phyloP scores from a whole-genome alignment of 352 stramenopile species.

The Phytopythium ostracodes region DNA sequence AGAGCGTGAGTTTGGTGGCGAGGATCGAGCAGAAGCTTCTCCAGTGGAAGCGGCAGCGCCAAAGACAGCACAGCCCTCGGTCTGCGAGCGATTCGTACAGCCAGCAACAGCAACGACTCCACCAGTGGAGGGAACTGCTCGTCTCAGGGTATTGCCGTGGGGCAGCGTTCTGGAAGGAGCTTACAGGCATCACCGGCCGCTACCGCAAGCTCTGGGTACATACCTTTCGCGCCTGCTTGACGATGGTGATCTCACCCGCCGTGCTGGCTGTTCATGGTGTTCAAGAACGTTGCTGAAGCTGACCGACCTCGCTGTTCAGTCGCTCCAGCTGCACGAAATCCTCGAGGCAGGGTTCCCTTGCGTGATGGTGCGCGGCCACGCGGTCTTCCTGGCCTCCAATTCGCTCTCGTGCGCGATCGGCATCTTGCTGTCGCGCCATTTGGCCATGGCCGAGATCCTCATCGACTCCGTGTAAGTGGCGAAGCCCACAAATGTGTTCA shows the following conservation, averaged over 20 bases:
- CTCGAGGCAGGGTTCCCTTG: constrained; percentile 30
- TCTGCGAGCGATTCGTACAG: too few relatives aligned
- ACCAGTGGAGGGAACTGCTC: background rate
- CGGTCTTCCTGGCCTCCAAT: constrained; percentile 23
- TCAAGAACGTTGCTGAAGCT: constrained; percentile 37
- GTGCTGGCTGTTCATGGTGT: too few relatives aligned
- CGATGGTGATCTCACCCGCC: too few relatives aligned
- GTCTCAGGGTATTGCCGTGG: background rate
- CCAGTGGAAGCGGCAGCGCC: background rate
- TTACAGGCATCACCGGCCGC: constrained; percentile 22
- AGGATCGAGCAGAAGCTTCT: constrained; percentile 7
- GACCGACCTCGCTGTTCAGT: constrained; percentile 22
- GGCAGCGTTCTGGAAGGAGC: constrained; percentile 12
- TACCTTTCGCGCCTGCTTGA: too few relatives aligned
- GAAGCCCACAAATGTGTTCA: background rate
- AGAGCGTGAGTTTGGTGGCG: background rate
- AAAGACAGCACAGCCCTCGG: too few relatives aligned
- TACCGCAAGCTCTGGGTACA: constrained; percentile 44
- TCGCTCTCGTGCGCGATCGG: constrained; percentile 16
- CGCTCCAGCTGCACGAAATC: constrained; percentile 18
- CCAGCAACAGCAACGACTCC: background rate
- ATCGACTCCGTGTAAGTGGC: constrained; percentile 28
- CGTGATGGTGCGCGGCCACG: constrained; percentile 23
- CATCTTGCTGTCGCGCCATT: constrained; percentile 22
- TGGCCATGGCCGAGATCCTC: constrained; percentile 26